Evolutionary conservation across 805 yeast genomes (phyloP), one percentile per base, ranked within the genome.

Genomic region (Hyphopichia homilentoma): DNA sequence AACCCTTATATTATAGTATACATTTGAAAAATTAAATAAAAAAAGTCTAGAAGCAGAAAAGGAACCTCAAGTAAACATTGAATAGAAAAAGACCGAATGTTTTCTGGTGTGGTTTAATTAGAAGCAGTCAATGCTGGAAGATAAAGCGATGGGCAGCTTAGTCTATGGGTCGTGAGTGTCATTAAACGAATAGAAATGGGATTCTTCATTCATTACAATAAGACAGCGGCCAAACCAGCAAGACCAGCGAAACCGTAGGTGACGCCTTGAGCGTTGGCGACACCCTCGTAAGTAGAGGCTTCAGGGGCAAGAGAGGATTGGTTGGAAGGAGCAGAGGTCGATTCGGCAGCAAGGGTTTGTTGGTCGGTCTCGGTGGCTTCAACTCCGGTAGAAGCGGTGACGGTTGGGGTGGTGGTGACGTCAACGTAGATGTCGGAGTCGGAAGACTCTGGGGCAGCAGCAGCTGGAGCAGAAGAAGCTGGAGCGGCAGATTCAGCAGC

Each of bases 391-490:
- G 77, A 65, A n/a, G 53, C 57, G 35, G 72, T 62, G 30, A 59
- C 68, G 34, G 67, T 58, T 45, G 78, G 78, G 29, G 78, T 73
- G 37, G 65, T 52, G 39, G 77, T 71, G 45, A 63, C 58, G 43
- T 73, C 77, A 32, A 70, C 73, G 50, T 65, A 69, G 29, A 60
- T 47, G 49, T 61, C 52, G 19, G 52, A 50, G 27, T 61, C 67
- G 9, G 40, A 25, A 14, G 32, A 30, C 20, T 36, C 21, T 9
- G 35, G 27, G n/a, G 33, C 32, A 23, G 44, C 29, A 13, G 37
- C 46, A 29, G 46, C 42, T 14, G 45, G 23, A 11, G 41, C 29
- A 21, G 43, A 21, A 22, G 42, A 40, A 22, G 39, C 25, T 12
- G 38, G 42, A 19, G 50, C 33, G 14, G 43, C 21, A 7, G 33